Percentiles rank a stretch among this genome's conserved stretches.
These are phyloP conservation scores for Lactarius tabidus DNA, from an alignment of 768 basidiomycete genomes.

Conservation along the genomic window DNA sequence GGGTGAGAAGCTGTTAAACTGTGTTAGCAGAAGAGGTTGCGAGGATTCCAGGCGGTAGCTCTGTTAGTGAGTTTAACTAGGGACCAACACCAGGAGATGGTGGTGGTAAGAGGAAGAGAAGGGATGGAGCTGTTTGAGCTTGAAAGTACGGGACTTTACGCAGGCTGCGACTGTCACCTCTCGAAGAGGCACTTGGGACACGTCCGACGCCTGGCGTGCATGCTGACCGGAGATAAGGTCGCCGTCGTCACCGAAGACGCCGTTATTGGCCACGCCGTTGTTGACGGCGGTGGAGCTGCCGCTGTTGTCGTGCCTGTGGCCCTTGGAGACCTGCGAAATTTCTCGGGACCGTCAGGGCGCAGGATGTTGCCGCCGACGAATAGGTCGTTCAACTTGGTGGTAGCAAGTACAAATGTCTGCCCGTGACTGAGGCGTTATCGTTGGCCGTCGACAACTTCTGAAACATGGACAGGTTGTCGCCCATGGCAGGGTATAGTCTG, in stretches of 20 bases:
- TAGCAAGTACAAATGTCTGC: constrained; percentile 56
- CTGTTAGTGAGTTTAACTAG: too few relatives aligned
- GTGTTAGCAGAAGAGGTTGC: too few relatives aligned
- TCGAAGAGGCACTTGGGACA: not conserved
- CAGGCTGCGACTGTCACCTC: constrained; percentile 39
- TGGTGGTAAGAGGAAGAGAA: too few relatives aligned
- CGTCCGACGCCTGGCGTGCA: constrained; percentile 26
- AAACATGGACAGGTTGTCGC: constrained; percentile 58
- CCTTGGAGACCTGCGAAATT: constrained; percentile 62
- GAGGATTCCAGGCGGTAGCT: too few relatives aligned
- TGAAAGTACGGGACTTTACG: too few relatives aligned
- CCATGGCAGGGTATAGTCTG: constrained; percentile 52
- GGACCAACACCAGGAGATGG: too few relatives aligned
- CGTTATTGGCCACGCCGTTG: constrained; percentile 29
- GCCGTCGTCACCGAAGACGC: constrained; percentile 52
- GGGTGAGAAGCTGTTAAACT: too few relatives aligned
- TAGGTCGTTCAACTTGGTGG: constrained; percentile 56
- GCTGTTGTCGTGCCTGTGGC: constrained; percentile 22
- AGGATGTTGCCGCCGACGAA: constrained; percentile 68
- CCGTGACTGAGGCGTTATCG: constrained; percentile 27
- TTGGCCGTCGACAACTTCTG: constrained; percentile 30
- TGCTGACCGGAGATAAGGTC: constrained; percentile 39
- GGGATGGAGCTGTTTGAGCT: too few relatives aligned
- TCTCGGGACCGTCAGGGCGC: constrained; percentile 85
- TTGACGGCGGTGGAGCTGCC: not conserved